Conservation (phyloP, 2,329 filamentous ascomycete species). For the Ilyonectria robusta region DNA sequence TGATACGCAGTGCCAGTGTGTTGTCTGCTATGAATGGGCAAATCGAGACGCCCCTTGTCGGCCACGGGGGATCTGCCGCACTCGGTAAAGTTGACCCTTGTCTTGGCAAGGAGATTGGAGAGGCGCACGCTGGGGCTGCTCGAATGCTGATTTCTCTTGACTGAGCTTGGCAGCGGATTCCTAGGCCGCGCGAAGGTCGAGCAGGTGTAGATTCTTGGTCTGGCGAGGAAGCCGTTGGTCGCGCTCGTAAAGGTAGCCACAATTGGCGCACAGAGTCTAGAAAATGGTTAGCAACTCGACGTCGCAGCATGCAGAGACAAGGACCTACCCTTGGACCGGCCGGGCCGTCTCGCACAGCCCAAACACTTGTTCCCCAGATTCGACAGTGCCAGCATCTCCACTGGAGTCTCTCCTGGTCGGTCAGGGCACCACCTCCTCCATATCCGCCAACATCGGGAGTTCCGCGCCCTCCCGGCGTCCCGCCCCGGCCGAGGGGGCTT, state of each 20-base stretch:
- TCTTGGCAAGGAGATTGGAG: slow-evolving; percentile 30
- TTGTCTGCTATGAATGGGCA: slow-evolving; percentile 23
- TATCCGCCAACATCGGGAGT: slow-evolving; percentile 86
- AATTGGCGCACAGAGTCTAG: slow-evolving; percentile 92
- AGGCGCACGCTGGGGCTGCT: slow-evolving; percentile 19
- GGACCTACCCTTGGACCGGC: slow-evolving; percentile 81
- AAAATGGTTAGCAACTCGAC: slow-evolving; percentile 30
- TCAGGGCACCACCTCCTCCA: slow-evolving; percentile 78
- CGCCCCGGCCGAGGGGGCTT: slow-evolving; percentile 78
- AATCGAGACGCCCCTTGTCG: slow-evolving; percentile 20
- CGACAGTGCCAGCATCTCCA: slow-evolving; percentile 93
- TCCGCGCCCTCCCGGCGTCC: slow-evolving; percentile 78
- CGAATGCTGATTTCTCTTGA: slow-evolving; percentile 33
- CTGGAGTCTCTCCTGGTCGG: slow-evolving; percentile 81
- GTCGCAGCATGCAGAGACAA: slow-evolving; percentile 1
- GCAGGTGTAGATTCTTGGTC: slow-evolving; percentile 57
- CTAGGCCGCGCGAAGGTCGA: slow-evolving; percentile 52
- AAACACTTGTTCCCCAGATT: slow-evolving; percentile 91
- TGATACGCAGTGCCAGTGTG: slow-evolving; percentile 30
- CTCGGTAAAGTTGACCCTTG: slow-evolving; percentile 18
- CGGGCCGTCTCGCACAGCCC: slow-evolving; percentile 95
- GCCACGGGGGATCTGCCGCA: slow-evolving; percentile 5
- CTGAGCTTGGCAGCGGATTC: slow-evolving; percentile 37
- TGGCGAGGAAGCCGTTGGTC: slow-evolving; percentile 81
- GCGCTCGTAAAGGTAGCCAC: slow-evolving; percentile 89